Base-by-base conservation (phyloP, 495 filamentous ascomycete genomes). In the Aspergillus asperescens region DNA sequence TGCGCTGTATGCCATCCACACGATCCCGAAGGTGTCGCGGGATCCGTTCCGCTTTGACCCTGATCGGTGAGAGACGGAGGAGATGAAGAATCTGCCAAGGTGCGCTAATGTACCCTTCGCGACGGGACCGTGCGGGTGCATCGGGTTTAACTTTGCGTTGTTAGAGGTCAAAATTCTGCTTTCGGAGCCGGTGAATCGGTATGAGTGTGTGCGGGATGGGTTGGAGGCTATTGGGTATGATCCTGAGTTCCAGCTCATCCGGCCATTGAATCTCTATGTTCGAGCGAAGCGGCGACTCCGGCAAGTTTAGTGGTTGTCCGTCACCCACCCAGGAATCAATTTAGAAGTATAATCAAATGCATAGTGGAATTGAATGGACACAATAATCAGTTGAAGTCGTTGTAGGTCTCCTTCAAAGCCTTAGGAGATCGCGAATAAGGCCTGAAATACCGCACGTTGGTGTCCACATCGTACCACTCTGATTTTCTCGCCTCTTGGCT, bases 131-230 rank as follows among this genome's bases (percentile, higher is more conserved):
- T 59, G 79, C 2, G 64, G 64, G 25, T 82, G 78, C 59, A 77
- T 82, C 41, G 80, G 79, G 0, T 81, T 82, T 60, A 82, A 81
- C 56, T 77, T 81, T 60, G 81, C 79, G 0, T 56, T 82, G 39
- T 54, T 66, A n/a, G 76, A 84, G 58, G 70, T 81, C 20, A 79
- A 80, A 64, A 62, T 77, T 1, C 56, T 80, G 22, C 37, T 84
- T 51, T 46, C 67, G 4, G 67, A 79, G 64, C 59, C 82, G 29
- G 66, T 82, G 3, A 79, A 67, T 40, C 65, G 77, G 19, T 83
- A 82, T 56, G 58, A 77, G 56, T 82, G 77, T 50, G 59, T 59
- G 3, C 59, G 66, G 5, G 73, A 75, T 22, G 67, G 64, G 1
- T 27, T 61, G 19, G 68, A 72, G 24, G 60, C 65, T 0, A 56